Base-by-base conservation (phyloP, 306 rosid genomes). In the Crotalaria pallida region DNA sequence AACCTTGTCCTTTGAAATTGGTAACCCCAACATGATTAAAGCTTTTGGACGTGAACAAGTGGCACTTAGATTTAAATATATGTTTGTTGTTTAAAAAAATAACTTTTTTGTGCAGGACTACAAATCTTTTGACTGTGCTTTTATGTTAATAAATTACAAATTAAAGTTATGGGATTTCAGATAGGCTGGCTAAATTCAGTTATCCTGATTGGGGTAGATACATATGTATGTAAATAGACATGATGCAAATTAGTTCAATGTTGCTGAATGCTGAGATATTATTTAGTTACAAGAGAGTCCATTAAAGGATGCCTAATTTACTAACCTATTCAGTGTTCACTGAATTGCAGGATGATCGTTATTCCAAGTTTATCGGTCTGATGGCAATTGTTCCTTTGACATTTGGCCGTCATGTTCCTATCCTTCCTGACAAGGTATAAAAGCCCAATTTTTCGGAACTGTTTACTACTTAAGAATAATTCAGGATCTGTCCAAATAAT, bases 381-480 rank as follows among this genome's bases (percentile, higher is more conserved):
- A 84, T 88, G 98, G 98, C 97, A 78, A 93, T 93, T 76, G 98
- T 93, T 51, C 98, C 98, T 60, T 21, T 81, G 89, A 88, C 98
- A 24, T 90, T 90, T 80, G 98, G 98, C 44, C 98, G 96, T 71
- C 96, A 90, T 27, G 90, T 93, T 55, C 98, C 97, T 73, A 93
- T 93, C 74, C 85, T 93, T 16, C 59, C 96, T 53, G 88, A 93
- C 78, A 90, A 83, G 97, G 97, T 93, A 83, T 67, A 48, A 0
- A 60, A 27, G 48, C 47, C 52, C 4, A 11, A 19, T 67, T 48
- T 71, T 16, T 45, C n/a, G 65, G 16, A 17, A 45, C 15, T 27
- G 22, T 18, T 22, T 2, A n/a, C n/a, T n/a, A n/a, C n/a, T n/a
- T n/a, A n/a, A n/a, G n/a, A n/a, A n/a, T n/a, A 38, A 38, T 38